Evolutionary conservation across 805 yeast genomes (phyloP).

Genomic region (Myxozyma vanderwaltii): DNA sequence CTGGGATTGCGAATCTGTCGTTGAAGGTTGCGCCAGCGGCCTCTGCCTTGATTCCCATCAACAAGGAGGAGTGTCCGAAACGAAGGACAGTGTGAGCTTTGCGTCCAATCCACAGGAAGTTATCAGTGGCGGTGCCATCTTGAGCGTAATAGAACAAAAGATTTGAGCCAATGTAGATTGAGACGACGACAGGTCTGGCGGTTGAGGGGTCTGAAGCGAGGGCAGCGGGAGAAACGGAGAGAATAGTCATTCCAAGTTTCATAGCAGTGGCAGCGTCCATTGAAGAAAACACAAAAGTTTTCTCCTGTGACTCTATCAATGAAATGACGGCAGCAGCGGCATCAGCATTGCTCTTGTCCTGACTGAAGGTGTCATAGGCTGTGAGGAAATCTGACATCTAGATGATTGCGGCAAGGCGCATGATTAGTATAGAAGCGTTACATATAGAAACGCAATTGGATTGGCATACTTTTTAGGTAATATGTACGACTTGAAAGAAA

Average conservation of each 20-base stretch:
- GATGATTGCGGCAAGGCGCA: not conserved
- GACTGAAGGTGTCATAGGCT: constrained; percentile 5
- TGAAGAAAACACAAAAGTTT: constrained; percentile 16
- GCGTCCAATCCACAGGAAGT: constrained; percentile 29
- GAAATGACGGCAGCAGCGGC: constrained; percentile 1
- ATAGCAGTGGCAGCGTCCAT: constrained; percentile 24
- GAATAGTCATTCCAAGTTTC: constrained; percentile 16
- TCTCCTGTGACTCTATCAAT: constrained; percentile 19
- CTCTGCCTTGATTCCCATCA: constrained; percentile 14
- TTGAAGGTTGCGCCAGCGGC: constrained; percentile 2
- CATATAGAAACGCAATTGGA: not conserved
- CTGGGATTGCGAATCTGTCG: constrained; percentile 10
- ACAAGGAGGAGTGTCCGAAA: constrained; percentile 24
- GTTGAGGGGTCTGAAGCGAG: constrained; percentile 7
- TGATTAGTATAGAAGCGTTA: not conserved
- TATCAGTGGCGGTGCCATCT: constrained; percentile 30
- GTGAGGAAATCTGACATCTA: constrained; percentile 16
- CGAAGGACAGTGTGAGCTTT: constrained; percentile 29
- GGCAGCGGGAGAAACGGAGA: constrained; percentile 25
- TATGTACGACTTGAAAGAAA: not conserved
- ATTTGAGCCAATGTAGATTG: constrained; percentile 23
- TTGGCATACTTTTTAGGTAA: not conserved
- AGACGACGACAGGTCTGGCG: constrained; percentile 24
- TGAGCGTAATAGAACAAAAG: constrained; percentile 26
- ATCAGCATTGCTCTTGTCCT: constrained; percentile 3